Conservation (phyloP, 441 rosid species). For the Kokia cookei region DNA sequence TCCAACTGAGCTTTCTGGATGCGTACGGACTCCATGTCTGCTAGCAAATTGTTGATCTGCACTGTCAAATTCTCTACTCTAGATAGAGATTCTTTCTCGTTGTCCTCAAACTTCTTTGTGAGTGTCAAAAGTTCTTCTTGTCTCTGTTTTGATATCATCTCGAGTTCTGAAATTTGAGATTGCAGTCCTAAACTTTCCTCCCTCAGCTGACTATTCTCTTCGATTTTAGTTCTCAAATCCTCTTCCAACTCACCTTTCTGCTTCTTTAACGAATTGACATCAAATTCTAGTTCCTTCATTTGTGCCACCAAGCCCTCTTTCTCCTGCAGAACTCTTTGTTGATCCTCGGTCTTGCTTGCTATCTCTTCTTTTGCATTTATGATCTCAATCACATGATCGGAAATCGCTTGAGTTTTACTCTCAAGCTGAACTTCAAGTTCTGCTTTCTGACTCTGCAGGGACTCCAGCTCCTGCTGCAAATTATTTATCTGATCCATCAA, state of each 20-base stretch:
- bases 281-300: slow-evolving; percentile 37
- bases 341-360: slow-evolving; percentile 3
- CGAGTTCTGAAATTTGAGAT: slow-evolving; percentile 45
- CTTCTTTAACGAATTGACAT: slow-evolving; percentile 37
- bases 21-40: slow-evolving; percentile 26
- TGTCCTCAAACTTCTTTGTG: slow-evolving; percentile 44
- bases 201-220: slow-evolving; percentile 29
- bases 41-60: slow-evolving; percentile 10
- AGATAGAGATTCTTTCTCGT: slow-evolving; percentile 43
- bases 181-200: slow-evolving; percentile 33
- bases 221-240: slow-evolving; percentile 28
- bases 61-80: slow-evolving; percentile 38
- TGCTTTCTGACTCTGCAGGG: slow-evolving; percentile 43
- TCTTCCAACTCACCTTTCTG: slow-evolving; percentile 49
- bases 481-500: slow-evolving; percentile 32
- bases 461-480: slow-evolving; percentile 50
- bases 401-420: slow-evolving; percentile 19
- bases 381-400: not conserved
- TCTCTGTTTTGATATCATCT: slow-evolving; percentile 34
- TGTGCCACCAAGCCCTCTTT: slow-evolving; percentile 36
- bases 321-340: slow-evolving; percentile 41
- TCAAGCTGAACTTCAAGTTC: slow-evolving; percentile 51
- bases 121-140: slow-evolving; percentile 41
- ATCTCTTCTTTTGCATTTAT: slow-evolving; percentile 3
- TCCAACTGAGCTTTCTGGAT: slow-evolving; percentile 44